Evolutionary conservation across 306 rosid species (phyloP).

Genomic region (Canavalia ensiformis): DNA sequence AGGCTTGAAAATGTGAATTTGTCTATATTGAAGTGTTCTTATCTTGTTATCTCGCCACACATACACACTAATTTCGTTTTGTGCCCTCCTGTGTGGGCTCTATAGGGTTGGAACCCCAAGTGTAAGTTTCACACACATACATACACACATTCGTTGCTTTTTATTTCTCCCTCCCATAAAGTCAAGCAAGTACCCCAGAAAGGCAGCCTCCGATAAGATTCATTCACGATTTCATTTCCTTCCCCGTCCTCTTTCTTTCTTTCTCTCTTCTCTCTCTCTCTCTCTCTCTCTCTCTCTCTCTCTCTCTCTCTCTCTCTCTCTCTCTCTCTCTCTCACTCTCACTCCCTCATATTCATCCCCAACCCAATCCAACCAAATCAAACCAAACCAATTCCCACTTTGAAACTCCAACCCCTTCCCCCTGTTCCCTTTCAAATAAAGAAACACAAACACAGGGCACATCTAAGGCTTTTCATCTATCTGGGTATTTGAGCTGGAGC

Average conservation of each 20-base stretch:
- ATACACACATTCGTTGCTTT: conserved; percentile 39
- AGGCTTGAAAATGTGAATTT: conserved; percentile 63
- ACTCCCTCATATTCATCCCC: not conserved
- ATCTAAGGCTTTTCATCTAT: no score
- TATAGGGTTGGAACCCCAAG: conserved; percentile 5
- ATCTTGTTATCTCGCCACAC: conserved; percentile 47
- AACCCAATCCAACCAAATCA: not conserved
- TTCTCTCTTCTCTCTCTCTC: not conserved
- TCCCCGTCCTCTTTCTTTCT: not conserved
- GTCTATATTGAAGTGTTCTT: conserved; percentile 70
- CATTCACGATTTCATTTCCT: not conserved
- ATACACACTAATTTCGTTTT: conserved; percentile 48
- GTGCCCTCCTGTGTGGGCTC: conserved; percentile 47
- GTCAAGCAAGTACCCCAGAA: conserved; percentile 45
- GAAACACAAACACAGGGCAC: no score
- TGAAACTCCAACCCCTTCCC: not conserved
- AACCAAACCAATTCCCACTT: not conserved
- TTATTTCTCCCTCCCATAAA: conserved; percentile 36
- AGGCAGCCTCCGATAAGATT: conserved; percentile 42
- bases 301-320: not conserved
- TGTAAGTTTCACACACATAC: conserved; percentile 53
- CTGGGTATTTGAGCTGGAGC: not conserved
- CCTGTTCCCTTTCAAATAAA: not conserved
- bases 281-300: no score
- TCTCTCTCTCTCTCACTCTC: not conserved